phyloP scores from a whole-genome alignment of 768 basidiomycete genomes.

The Leccinum uliginosum region DNA sequence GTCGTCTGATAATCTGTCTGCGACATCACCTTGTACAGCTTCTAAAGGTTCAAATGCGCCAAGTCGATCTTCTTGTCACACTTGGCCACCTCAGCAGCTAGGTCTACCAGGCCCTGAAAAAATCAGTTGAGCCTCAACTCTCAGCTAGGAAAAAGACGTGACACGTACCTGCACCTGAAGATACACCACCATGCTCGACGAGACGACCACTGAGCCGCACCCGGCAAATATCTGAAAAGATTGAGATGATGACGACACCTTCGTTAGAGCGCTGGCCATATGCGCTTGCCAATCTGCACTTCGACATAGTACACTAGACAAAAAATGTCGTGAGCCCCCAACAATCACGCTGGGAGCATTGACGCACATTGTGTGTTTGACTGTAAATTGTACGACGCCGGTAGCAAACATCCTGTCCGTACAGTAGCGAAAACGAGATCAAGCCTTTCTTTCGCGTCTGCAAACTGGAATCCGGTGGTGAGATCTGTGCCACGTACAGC shows the following conservation, averaged over 20 bases:
- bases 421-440: slow-evolving; percentile 79
- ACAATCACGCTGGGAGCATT: no score
- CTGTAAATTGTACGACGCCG: slow-evolving; percentile 86
- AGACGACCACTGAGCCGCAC: slow-evolving; percentile 77
- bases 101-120: slow-evolving; percentile 81
- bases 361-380: slow-evolving; percentile 48
- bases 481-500: neutral
- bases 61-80: slow-evolving; percentile 41
- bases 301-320: slow-evolving; percentile 54
- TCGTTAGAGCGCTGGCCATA: slow-evolving; percentile 78
- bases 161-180: slow-evolving; percentile 77
- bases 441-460: slow-evolving; percentile 80
- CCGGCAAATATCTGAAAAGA: slow-evolving; percentile 62
- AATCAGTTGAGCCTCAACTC: neutral
- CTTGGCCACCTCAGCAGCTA: slow-evolving; percentile 84
- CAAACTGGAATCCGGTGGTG: slow-evolving; percentile 17
- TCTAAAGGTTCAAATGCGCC: no score
- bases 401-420: slow-evolving; percentile 43
- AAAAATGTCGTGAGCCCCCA: neutral
- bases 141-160: slow-evolving; percentile 15
- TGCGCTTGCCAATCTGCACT: slow-evolving; percentile 66
- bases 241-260: slow-evolving; percentile 55
- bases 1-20: no score
- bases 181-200: slow-evolving; percentile 58
- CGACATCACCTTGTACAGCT: no score